Conservation (phyloP, 176 grass and related monocot genomes). For the Echinochloa phyllopogon region DNA sequence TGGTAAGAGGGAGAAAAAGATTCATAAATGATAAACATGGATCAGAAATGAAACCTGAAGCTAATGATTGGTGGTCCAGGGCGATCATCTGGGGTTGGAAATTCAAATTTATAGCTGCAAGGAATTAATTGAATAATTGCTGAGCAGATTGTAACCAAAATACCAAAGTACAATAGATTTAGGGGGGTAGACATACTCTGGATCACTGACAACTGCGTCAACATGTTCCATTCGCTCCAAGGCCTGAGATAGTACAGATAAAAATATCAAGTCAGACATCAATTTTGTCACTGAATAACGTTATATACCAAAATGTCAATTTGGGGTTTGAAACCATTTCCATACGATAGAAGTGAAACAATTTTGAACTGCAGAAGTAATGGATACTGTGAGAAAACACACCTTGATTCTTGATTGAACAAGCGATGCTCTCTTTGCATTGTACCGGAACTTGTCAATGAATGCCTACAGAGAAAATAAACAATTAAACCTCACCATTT, state of each 20-base stretch:
- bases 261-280: slow-evolving; percentile 27
- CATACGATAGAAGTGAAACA: not conserved
- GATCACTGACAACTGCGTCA: slow-evolving; percentile 93
- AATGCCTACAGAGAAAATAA: slow-evolving; percentile 63
- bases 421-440: slow-evolving; percentile 94
- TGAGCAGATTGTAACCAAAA: slow-evolving; percentile 42
- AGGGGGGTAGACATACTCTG: slow-evolving; percentile 65
- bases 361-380: not conserved
- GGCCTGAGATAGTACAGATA: slow-evolving; percentile 52
- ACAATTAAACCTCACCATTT: slow-evolving; percentile 24
- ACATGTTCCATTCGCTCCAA: slow-evolving; percentile 93
- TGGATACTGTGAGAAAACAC: slow-evolving; percentile 18
- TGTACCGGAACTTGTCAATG: slow-evolving; percentile 96
- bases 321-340: not conserved
- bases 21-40: slow-evolving; percentile 18
- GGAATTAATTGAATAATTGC: slow-evolving; percentile 21
- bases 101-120: slow-evolving; percentile 98
- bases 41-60: slow-evolving; percentile 77
- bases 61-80: slow-evolving; percentile 97
- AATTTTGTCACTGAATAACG: slow-evolving; percentile 1
- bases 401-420: slow-evolving; percentile 99
- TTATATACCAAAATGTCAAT: not conserved
- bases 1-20: not conserved
- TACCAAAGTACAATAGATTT: slow-evolving; percentile 41
- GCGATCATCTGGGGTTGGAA: slow-evolving; percentile 91